Evolutionary conservation across 2,329 filamentous ascomycete species (phyloP).

Genomic region (Penicillium sp.): DNA sequence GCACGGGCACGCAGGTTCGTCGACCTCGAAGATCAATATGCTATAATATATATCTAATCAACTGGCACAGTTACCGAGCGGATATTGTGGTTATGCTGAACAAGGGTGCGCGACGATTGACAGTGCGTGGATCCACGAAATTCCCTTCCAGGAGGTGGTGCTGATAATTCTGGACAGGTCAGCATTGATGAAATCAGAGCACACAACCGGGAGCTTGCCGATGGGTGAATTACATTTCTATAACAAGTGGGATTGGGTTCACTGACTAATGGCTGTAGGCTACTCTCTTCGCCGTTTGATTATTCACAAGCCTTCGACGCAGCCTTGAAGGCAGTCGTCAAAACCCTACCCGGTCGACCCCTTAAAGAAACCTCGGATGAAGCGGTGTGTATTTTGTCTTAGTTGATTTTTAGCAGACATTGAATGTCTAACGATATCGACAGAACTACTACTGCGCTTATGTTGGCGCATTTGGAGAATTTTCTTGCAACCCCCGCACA

Average conservation of each 20-base stretch:
- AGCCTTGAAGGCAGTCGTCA: slow-evolving; percentile 84
- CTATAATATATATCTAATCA: slow-evolving; percentile 11
- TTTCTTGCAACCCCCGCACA: slow-evolving; percentile 90
- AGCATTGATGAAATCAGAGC: slow-evolving; percentile 88
- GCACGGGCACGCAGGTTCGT: slow-evolving; percentile 54
- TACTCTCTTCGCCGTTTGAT: slow-evolving; percentile 85
- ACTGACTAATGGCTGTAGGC: slow-evolving; percentile 35
- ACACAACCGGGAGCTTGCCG: slow-evolving; percentile 79
- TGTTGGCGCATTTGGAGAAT: slow-evolving; percentile 91
- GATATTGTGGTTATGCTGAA: slow-evolving; percentile 79
- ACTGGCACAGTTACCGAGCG: slow-evolving; percentile 72
- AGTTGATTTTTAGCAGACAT: neutral
- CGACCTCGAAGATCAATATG: neutral
- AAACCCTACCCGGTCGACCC: slow-evolving; percentile 72
- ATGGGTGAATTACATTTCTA: slow-evolving; percentile 47
- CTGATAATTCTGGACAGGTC: slow-evolving; percentile 47
- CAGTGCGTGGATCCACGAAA: slow-evolving; percentile 39
- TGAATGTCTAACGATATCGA: slow-evolving; percentile 6
- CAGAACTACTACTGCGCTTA: slow-evolving; percentile 88
- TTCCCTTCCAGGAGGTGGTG: neutral
- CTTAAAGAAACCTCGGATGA: slow-evolving; percentile 75
- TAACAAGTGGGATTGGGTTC: neutral
- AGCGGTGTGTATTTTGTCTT: slow-evolving; percentile 48
- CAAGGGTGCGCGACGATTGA: slow-evolving; percentile 57
- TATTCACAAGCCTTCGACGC: slow-evolving; percentile 83